Conservation (phyloP, 306 rosid species). For the Fragaria iinumae region DNA sequence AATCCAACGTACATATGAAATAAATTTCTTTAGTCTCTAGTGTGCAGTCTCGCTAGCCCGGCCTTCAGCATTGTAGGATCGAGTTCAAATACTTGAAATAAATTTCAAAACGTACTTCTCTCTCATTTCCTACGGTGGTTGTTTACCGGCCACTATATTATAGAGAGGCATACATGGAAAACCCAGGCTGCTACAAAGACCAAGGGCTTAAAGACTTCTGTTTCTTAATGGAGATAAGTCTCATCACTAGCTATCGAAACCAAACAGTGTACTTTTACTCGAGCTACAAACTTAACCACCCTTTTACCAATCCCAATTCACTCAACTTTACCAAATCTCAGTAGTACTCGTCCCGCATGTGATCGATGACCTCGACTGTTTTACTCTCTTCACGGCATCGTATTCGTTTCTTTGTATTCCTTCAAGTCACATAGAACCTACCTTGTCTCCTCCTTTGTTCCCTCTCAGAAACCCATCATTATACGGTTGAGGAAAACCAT, state of each 20-base stretch:
- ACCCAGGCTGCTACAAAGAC: neutral
- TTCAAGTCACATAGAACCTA: neutral
- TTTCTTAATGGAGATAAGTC: neutral
- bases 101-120: neutral
- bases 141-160: no score
- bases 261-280: neutral
- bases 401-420: neutral
- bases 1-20: no score
- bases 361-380: slow-evolving; percentile 1
- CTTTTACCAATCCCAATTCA: neutral
- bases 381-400: slow-evolving; percentile 1
- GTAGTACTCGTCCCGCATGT: neutral
- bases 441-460: neutral
- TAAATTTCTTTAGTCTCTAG: no score
- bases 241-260: neutral
- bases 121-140: neutral
- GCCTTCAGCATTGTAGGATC: no score
- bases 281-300: neutral
- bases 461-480: neutral
- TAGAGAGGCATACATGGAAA: neutral
- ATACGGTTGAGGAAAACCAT: slow-evolving; percentile 2
- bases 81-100: neutral
- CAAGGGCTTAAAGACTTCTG: neutral
- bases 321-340: neutral
- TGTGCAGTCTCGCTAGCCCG: neutral